Base-by-base conservation (phyloP, 345 rosid species). In the Combretum micranthum region DNA sequence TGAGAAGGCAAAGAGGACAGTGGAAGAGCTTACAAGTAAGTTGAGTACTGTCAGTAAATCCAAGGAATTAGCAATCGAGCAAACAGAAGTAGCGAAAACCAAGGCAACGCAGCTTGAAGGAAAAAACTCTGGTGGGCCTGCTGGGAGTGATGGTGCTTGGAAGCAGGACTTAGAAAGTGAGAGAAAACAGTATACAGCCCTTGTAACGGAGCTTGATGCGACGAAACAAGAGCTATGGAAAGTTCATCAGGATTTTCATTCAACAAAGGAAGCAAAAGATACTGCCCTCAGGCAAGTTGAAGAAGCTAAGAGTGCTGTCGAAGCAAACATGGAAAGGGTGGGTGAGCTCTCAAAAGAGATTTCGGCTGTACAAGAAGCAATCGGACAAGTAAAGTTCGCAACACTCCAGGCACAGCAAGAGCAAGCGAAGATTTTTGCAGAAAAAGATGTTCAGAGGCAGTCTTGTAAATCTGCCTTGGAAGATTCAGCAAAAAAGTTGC, bases 321-420 rank as follows among this genome's bases (percentile, higher is more conserved):
- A 80, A 66, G 71, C 65, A 59, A 83, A 83, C 66, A 65, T 80
- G 64, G 96, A 83, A 77, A 88, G 77, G 73, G 86, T 80, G 37
- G 71, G 80, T 44, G 81, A 84, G 62, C 81, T 92, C 42, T 81
- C 84, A 2, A 83, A 64, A 69, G 98, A 88, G 62, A 88, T 92
- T n/a, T 71, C 86, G 32, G 67, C 72, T 23, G 65, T 85, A 20
- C 87, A 88, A 68, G 93, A 86, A 66, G 76, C 96, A 4, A 82
- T 88, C 48, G 87, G 83, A 44, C 85, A 88, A 74, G 89, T 80
- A n/a, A 92, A 83, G 79, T 81, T 80, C 67, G 91, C 86, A 14
- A 75, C 82, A 59, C 63, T 90, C 50, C 75, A 88, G 72, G 66
- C 82, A 0, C 82, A 73, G 13, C 85, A 86, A 74, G 89, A 83